phyloP scores from a whole-genome alignment of 1,139 yeast genomes.

The Pichia sp. region DNA sequence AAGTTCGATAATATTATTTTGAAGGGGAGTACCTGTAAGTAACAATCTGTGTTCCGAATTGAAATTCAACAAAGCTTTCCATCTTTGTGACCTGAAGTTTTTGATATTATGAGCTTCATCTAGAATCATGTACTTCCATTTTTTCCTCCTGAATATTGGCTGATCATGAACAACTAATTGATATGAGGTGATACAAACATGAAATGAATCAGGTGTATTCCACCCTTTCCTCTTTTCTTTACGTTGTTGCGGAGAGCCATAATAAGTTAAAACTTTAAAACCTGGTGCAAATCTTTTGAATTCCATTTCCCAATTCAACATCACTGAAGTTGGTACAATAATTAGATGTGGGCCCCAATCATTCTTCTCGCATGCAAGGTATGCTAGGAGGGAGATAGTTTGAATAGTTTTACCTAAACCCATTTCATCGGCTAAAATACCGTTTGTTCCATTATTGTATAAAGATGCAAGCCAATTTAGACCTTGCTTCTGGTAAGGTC shows the following conservation, averaged over 20 bases:
- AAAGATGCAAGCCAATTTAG: constrained; percentile 94
- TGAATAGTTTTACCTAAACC: constrained; percentile 94
- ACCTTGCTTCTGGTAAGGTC: constrained; percentile 94
- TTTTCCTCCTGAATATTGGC: constrained; percentile 82
- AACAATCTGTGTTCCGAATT: constrained; percentile 83
- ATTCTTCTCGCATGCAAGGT: constrained; percentile 87
- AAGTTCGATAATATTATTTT: constrained; percentile 82
- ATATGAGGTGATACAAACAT: constrained; percentile 93
- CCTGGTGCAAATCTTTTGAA: constrained; percentile 98
- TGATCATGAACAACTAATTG: constrained; percentile 96
- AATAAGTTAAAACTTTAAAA: constrained; percentile 87
- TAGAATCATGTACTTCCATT: constrained; percentile 93
- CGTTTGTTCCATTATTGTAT: constrained; percentile 88
- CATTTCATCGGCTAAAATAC: constrained; percentile 98
- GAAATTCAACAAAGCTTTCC: constrained; percentile 93
- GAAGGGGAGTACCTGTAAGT: constrained; percentile 93
- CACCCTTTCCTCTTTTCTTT: constrained; percentile 95
- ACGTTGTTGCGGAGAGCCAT: constrained; percentile 97
- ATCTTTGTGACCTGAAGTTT: constrained; percentile 89
- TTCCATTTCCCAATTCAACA: constrained; percentile 99
- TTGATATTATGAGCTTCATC: constrained; percentile 99
- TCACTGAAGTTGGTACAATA: constrained; percentile 96
- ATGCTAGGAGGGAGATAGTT: constrained; percentile 79
- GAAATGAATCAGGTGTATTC: constrained; percentile 95
- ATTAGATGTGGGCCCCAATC: constrained; percentile 98